Base-by-base conservation (phyloP, 306 rosid genomes). In the Quercus agrifolia region DNA sequence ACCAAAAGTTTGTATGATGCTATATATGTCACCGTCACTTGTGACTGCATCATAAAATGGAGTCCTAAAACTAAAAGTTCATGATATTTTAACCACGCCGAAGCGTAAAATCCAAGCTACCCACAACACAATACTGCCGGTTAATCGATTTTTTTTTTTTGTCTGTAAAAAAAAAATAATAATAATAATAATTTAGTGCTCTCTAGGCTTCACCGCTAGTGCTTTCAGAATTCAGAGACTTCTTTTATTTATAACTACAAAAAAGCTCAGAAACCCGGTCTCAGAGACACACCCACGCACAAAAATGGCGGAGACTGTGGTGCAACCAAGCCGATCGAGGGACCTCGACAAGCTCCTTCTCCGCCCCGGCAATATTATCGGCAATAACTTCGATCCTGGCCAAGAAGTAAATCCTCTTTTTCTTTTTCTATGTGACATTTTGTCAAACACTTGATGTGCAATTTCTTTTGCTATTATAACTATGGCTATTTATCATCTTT, bases 341-440 rank as follows among this genome's bases (percentile, higher is more conserved):
- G 97, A 94, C 89, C 97, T 95, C 19, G 98, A 95, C 80, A 91
- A 92, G 86, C 97, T 95, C 41, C 98, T 95, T 20, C 96, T 91
- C 57, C 77, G 98, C 28, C 87, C 97, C 19, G 94, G 97, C 8
- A 88, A 92, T 72, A 96, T 95, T 21, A 90, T 91, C 2, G 98
- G 88, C 70, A 86, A 93, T 64, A 75, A 75, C 85, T 95, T 95
- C 73, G 93, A 92, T 77, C 97, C 98, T 17, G 97, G 98, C 77
- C 75, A 85, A 1, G 90, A 83, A 78, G 98, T 91, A 84, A 27
- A 46, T 49, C 41, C n/a, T 44, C 46, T 17, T 31, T 73, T 9
- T 38, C 18, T 49, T 74, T 56, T 74, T 62, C 69, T 77, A 35
- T 70, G 18, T 15, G 30, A 27, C 77, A 49, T 78, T 82, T 41